Conservation (phyloP, 106 monocot species). For the Gastrodia elata region DNA sequence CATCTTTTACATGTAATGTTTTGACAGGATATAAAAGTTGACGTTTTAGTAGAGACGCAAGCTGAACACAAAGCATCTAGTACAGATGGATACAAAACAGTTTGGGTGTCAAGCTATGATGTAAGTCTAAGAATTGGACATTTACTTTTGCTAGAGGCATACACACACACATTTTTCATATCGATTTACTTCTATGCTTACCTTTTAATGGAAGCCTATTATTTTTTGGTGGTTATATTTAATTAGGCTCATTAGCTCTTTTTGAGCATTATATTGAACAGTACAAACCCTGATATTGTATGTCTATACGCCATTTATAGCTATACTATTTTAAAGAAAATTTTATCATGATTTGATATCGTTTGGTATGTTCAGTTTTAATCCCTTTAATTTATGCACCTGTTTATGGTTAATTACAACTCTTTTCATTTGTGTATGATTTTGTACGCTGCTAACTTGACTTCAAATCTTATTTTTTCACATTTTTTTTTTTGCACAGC, state of each 20-base stretch:
- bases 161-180: background rate
- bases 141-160: background rate
- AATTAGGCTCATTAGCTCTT: too few relatives aligned
- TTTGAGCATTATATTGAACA: too few relatives aligned
- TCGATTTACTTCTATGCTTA: background rate
- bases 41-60: background rate
- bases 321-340: background rate
- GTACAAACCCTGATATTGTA: too few relatives aligned
- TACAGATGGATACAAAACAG: background rate
- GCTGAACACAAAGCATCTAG: background rate
- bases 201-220: too few relatives aligned
- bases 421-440: background rate
- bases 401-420: background rate
- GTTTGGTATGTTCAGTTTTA: background rate
- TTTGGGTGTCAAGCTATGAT: constrained; percentile 6
- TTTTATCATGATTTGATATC: background rate
- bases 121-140: constrained; percentile 2
- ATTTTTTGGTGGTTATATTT: too few relatives aligned
- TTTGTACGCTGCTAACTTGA: background rate
- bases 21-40: constrained; percentile 1
- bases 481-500: background rate
- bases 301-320: background rate
- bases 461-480: background rate
- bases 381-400: background rate
- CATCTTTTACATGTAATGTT: background rate